phyloP scores from a whole-genome alignment of 257 asterid species.

The Solanum peruvianum region DNA sequence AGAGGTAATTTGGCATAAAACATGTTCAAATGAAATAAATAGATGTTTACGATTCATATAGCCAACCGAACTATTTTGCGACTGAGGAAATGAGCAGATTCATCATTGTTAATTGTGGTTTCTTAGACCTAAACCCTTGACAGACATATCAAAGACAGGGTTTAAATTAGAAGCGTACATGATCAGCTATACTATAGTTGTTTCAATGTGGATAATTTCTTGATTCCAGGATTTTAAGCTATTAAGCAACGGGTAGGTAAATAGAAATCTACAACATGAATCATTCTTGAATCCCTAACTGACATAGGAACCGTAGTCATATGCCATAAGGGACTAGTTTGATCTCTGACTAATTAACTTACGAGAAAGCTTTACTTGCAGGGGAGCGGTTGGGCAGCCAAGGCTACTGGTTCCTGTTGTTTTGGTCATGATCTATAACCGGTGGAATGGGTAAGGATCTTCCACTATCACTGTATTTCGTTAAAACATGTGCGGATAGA shows the following conservation, averaged over 20 bases:
- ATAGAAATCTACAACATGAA: not conserved
- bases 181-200: not conserved
- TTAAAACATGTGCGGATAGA: not conserved
- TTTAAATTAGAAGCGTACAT: not conserved
- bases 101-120: not conserved
- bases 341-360: not conserved
- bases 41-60: not conserved
- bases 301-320: not conserved
- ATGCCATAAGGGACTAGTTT: not conserved
- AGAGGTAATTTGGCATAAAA: not conserved
- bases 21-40: not conserved
- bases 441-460: slow-evolving; percentile 75
- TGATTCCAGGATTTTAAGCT: not conserved
- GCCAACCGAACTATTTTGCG: not conserved
- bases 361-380: slow-evolving; percentile 17
- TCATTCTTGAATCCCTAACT: not conserved
- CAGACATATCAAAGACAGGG: not conserved
- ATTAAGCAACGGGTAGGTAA: not conserved
- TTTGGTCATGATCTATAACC: slow-evolving; percentile 74
- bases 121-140: not conserved
- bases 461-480: not conserved
- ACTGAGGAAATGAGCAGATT: not conserved
- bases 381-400: slow-evolving; percentile 91
- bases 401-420: slow-evolving; percentile 77
- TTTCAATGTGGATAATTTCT: not conserved